These are phyloP conservation scores for Lactifluus subvellereus DNA, from an alignment of 768 basidiomycete species.

Conservation along the genomic window DNA sequence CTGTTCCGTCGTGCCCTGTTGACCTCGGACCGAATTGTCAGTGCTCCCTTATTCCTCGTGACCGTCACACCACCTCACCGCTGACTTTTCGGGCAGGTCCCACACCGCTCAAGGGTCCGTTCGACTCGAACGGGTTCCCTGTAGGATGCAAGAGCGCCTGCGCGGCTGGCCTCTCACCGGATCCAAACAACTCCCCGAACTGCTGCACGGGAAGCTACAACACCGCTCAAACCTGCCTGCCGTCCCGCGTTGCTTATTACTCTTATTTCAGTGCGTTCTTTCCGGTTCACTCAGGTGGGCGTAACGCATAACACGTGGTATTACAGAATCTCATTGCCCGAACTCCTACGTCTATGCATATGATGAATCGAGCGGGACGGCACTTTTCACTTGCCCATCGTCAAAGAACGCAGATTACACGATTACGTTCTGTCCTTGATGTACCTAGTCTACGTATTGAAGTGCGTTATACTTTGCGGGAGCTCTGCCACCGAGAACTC, in stretches of 20 bases:
- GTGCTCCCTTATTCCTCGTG: neutral
- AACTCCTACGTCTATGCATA: constrained; percentile 48
- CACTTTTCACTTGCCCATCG: constrained; percentile 41
- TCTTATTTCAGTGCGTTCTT: constrained; percentile 41
- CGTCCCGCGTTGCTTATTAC: constrained; percentile 39
- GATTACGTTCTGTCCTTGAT: constrained; percentile 41
- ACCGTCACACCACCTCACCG: neutral
- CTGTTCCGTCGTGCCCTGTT: constrained; percentile 33
- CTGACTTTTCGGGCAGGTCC: constrained; percentile 29
- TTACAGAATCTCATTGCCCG: constrained; percentile 38
- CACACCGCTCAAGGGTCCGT: constrained; percentile 32
- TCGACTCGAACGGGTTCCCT: constrained; percentile 33
- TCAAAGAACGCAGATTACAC: constrained; percentile 38
- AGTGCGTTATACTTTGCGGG: neutral
- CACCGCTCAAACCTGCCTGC: constrained; percentile 52
- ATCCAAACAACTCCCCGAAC: constrained; percentile 49
- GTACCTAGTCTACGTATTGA: neutral
- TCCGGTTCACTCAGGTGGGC: neutral
- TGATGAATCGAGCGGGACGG: constrained; percentile 43
- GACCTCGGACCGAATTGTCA: constrained; percentile 35
- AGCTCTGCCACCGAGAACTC: neutral
- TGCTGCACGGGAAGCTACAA: constrained; percentile 56
- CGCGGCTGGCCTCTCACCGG: constrained; percentile 34
- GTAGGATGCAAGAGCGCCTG: constrained; percentile 44
- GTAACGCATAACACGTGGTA: neutral